Evolutionary conservation across 1,139 yeast species (phyloP), one percentile per base, ranked within the genome.

Genomic region (Taphrina deformans): DNA sequence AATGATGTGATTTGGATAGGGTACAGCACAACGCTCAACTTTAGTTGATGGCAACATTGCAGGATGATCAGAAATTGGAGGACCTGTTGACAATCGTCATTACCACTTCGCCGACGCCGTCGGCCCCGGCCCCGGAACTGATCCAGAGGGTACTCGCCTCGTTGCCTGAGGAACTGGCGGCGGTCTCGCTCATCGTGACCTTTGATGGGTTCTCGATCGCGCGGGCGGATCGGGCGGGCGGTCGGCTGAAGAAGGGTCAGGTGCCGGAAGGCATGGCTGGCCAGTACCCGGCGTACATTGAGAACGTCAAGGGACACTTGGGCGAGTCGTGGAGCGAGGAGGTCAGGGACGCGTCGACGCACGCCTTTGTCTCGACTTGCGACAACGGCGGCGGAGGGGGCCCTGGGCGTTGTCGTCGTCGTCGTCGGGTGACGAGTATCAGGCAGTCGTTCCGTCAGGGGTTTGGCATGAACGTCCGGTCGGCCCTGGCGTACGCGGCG

Each of bases 81-180:
- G 41, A 27, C 23, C 12, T 41, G 41, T 24, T 51, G 26, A 59
- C 63, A 10, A 38, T 59, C 55, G 38, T 59, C 29, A 18, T 59
- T 23, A 59, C 63, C 5, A 50, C 63, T 4, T 59, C 63, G 5
- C 63, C 63, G 5, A 59, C 55, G 7, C 63, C 63, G 4, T 59
- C 63, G 12, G 23, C 33, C 14, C 63, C 63, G 1, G 48, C 50
- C 16, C 44, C 63, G n/a, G 63, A 48, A 27, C 40, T 59, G 18
- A 50, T 59, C 3, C 27, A 35, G 9, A 5, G 26, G 16, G 56
- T 35, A 10, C 21, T 59, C n/a, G 46, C 46, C 3, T 59, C 63
- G 18, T n/a, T 59, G 7, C 63, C 63, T 1, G 12, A 6, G 2
- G 50, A 9, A 16, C 38, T 59, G 21, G 18, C 3, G 10, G 12